Base-by-base conservation (phyloP, 306 rosid genomes). In the Vachellia pachyceras region DNA sequence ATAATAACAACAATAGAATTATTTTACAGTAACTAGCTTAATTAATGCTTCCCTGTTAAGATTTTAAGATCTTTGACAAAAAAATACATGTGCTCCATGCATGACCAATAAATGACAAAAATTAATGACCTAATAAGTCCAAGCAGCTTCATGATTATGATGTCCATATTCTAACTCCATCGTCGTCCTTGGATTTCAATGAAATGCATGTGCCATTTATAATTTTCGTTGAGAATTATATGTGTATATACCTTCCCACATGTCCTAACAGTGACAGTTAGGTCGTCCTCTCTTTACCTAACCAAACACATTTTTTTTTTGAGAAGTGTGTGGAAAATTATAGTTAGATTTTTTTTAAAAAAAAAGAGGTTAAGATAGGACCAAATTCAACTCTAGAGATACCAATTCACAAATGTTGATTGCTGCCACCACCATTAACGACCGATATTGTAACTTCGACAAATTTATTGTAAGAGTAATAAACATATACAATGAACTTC, bases 51-150 rank as follows among this genome's bases (percentile, higher is more conserved):
- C 42, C 55, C 46, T 25, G 58, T 80, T 73, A 83, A 83, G 83
- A 69, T 71, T 29, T 42, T 80, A 63, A 15, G 17, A 85, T 83
- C 86, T 77, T 83, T 82, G 80, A 83, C 76, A 13, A 74, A 44
- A 44, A 60, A 69, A 8, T 18, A 54, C 87, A 85, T 86, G 87
- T 79, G 82, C 75, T 74, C 23, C 91, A 87, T 86, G 90, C 86
- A 77, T 70, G 73, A 75, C 81, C 46, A 85, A 57, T 47, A 64
- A 64, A 83, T 83, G 44, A 18, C 68, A 10, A 49, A 39, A 20
- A 22, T 58, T 23, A 58, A 23, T 61, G n/a, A 61, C 40, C 29
- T 29, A 5, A 29, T 25, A 61, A 25, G 15, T 10, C 13, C 33
- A 57, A 22, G 13, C 18, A 45, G 17, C 57, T 50, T 50, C 23